Percentiles rank a stretch among this genome's conserved stretches.
Evolutionary conservation across 306 rosid genomes (phyloP).

Genomic region (Trifolium fragiferum): DNA sequence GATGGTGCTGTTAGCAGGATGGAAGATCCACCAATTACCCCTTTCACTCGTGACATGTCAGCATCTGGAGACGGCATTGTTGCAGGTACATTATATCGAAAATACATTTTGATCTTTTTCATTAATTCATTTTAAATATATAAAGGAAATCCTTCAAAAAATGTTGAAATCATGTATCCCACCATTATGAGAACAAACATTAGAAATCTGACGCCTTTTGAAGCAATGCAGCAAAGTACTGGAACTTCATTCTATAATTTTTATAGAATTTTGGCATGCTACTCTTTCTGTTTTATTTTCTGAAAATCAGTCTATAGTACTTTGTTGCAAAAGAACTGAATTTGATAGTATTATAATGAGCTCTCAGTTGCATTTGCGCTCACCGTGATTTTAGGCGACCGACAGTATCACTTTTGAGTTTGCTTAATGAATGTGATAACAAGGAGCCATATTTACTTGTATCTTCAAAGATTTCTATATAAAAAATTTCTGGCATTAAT

Average conservation of each 20-base stretch:
- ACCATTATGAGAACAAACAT: conserved; percentile 26
- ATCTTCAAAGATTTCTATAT: not conserved
- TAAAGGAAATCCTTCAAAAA: not conserved
- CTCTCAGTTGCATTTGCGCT: conserved; percentile 6
- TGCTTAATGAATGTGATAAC: conserved; percentile 34
- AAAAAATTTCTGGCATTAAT: not conserved
- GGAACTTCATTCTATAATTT: not conserved
- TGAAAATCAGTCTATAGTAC: not conserved
- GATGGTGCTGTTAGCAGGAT: conserved; percentile 79
- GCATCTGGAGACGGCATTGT: conserved; percentile 95
- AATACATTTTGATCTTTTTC: conserved; percentile 13
- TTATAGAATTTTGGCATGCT: not conserved
- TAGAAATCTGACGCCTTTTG: conserved; percentile 21
- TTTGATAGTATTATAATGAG: conserved; percentile 8
- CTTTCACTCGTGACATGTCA: conserved; percentile 83
- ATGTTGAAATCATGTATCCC: conserved; percentile 18
- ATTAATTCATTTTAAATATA: conserved; percentile 26
- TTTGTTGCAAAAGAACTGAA: conserved; percentile 4
- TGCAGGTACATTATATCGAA: conserved; percentile 69
- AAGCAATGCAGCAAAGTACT: conserved; percentile 29
- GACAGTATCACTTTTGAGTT: conserved; percentile 4
- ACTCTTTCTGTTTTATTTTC: conserved; percentile 33
- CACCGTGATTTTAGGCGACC: conserved; percentile 23
- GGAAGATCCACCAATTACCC: conserved; percentile 90
- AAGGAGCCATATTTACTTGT: conserved; percentile 12